Evolutionary conservation across 2,329 filamentous ascomycete species (phyloP).

Genomic region (Clarireedia monteithiana): DNA sequence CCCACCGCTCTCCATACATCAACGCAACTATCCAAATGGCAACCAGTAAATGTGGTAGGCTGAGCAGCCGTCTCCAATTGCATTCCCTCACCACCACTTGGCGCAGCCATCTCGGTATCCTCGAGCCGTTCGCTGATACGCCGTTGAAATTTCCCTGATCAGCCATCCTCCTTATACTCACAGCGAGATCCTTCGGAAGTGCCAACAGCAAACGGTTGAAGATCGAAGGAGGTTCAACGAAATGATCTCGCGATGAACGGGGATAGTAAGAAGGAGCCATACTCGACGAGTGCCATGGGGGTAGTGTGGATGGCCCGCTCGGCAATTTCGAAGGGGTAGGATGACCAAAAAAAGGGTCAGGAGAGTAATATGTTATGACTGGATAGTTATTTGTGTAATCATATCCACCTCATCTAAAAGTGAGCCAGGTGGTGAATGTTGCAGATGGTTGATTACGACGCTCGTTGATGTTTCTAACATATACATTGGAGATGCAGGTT

Average conservation of each 20-base stretch:
- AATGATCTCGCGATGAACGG: constrained; percentile 21
- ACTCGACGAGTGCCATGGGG: background rate
- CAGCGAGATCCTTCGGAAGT: constrained; percentile 18
- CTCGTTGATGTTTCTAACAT: background rate
- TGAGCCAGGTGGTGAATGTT: background rate
- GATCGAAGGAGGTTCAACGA: constrained; percentile 22
- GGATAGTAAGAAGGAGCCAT: constrained; percentile 20
- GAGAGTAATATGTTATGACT: background rate
- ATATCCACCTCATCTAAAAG: background rate
- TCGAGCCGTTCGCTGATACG: constrained; percentile 13
- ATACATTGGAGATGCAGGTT: too few relatives aligned
- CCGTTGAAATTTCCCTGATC: constrained; percentile 12
- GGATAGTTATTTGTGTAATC: background rate
- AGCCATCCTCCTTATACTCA: constrained; percentile 20
- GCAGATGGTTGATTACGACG: background rate
- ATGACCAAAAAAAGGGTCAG: background rate
- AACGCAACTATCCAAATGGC: constrained; percentile 68
- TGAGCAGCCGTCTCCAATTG: constrained; percentile 44
- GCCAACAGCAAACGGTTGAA: constrained; percentile 20
- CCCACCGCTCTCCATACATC: constrained; percentile 77
- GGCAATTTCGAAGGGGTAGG: background rate
- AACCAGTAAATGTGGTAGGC: constrained; percentile 60
- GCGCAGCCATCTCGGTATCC: constrained; percentile 15
- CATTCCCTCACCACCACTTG: constrained; percentile 33
- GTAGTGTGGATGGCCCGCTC: background rate